Evolutionary conservation across 768 basidiomycete genomes (phyloP), one percentile per base, ranked within the genome.

Genomic region (Lactarius evosmus): DNA sequence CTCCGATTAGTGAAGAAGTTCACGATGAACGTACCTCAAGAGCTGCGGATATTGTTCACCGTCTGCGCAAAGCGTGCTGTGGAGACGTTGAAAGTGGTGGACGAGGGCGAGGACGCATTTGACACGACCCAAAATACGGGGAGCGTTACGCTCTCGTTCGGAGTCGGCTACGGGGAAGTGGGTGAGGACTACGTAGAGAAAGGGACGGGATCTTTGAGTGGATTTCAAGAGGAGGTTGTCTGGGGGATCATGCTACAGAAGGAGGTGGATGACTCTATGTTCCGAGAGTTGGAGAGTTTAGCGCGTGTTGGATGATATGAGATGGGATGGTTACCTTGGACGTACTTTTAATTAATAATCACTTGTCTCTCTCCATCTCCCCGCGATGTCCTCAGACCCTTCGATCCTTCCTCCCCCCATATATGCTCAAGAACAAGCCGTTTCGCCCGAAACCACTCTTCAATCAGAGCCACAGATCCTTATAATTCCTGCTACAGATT

Each of bases 151-250:
- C 79, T 93, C 56, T 79, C 88, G 5, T 93, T 92, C 72, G 91
- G 91, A n/a, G 89, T 93, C 82, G 91, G 89, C 16, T 92, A 88
- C 70, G 84, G 87, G 1, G 92, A 92, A 71, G 80, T 83, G 49
- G 85, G 83, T 8, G 88, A 91, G 68, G 81, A 74, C 19, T 78
- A 78, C 11, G 76, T 81, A 53, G 90, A 93, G 73, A 85, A 80
- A 65, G 92, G 92, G 7, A 87, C 84, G 22, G 91, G 91, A 2
- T 74, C 93, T 59, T 77, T 92, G 34, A 89, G 85, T 58, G 87
- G 87, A 8, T 81, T 87, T 71, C 84, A 86, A 65, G 89, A 88
- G 58, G 78, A 79, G 49, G 71, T 86, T 33, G 79, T 86, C 41
- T 88, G 86, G 86, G 84, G 87, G 32, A 74, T 92, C 69, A 75